Evolutionary conservation across 176 grass and related monocot genomes (phyloP).

Genomic region (Tillandsia leiboldiana): DNA sequence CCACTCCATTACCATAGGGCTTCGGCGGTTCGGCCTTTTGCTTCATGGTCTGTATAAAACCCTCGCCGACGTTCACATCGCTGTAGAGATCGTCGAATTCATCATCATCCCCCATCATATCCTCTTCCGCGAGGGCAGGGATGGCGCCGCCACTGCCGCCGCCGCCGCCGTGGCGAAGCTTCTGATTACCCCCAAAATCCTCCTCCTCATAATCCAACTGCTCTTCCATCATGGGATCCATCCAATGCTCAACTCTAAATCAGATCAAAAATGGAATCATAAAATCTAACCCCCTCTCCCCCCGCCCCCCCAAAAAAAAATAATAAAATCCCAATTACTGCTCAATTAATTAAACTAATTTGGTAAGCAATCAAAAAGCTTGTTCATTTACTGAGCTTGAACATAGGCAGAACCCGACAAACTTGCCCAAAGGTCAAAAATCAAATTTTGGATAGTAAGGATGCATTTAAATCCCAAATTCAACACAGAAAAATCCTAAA

Average conservation of each 20-base stretch:
- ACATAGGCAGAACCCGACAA: too few species aligned
- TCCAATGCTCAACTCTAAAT: not conserved
- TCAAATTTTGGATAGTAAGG: too few species aligned
- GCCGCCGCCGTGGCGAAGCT: not conserved
- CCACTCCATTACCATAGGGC: not conserved
- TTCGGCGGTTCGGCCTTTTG: too few species aligned
- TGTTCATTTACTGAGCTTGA: not conserved
- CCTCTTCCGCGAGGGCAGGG: constrained; percentile 12
- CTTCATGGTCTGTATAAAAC: constrained; percentile 6
- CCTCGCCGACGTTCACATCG: constrained; percentile 16
- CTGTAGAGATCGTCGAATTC: constrained; percentile 16
- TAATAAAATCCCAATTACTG: not conserved
- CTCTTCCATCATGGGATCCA: constrained; percentile 7
- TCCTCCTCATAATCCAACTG: constrained; percentile 12
- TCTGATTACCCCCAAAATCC: constrained; percentile 4
- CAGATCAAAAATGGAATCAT: too few species aligned
- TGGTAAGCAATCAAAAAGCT: not conserved
- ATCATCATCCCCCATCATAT: constrained; percentile 19
- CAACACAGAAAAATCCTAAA: too few species aligned
- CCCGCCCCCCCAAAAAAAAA: not conserved
- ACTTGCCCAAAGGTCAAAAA: too few species aligned
- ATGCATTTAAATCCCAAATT: too few species aligned
- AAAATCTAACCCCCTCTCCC: too few species aligned
- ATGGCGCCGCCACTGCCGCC: constrained; percentile 11
- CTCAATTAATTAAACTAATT: not conserved